Conservation (phyloP, 164 flowering plant genomes). For the Vitis labrusca region DNA sequence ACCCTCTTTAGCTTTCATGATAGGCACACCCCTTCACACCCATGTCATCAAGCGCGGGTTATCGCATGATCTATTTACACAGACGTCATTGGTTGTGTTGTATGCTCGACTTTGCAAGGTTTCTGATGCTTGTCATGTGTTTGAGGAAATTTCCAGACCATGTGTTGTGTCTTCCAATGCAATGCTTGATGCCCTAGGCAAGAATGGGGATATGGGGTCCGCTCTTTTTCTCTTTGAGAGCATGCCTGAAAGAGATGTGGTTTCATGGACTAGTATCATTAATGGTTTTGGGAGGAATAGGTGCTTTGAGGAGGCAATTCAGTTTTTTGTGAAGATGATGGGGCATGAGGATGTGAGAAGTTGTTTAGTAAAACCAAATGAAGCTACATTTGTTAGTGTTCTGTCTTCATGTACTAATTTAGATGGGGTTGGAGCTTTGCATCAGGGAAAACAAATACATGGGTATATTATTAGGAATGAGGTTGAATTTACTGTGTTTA, state of each 20-base stretch:
- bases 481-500: constrained; percentile 33
- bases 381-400: constrained; percentile 74
- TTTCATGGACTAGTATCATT: constrained; percentile 78
- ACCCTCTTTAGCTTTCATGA: constrained; percentile 14
- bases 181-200: constrained; percentile 61
- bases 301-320: constrained; percentile 41
- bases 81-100: constrained; percentile 46
- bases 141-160: constrained; percentile 59
- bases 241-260: constrained; percentile 60
- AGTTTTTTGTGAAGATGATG: constrained; percentile 58
- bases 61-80: constrained; percentile 42
- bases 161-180: constrained; percentile 63
- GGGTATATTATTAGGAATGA: constrained; percentile 49
- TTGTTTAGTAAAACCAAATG: constrained; percentile 52
- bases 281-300: constrained; percentile 57
- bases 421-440: constrained; percentile 35
- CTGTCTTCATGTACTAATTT: constrained; percentile 61
- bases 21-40: constrained; percentile 39
- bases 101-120: constrained; percentile 42
- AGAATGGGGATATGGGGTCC: constrained; percentile 57
- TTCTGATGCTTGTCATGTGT: constrained; percentile 43
- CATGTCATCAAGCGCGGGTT: constrained; percentile 61
- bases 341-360: constrained; percentile 28
- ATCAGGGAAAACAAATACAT: constrained; percentile 67
- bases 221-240: constrained; percentile 46